Evolutionary conservation across 2,329 filamentous ascomycete species (phyloP), one percentile per base, ranked within the genome.

Genomic region (Trichocomaceae sp.): DNA sequence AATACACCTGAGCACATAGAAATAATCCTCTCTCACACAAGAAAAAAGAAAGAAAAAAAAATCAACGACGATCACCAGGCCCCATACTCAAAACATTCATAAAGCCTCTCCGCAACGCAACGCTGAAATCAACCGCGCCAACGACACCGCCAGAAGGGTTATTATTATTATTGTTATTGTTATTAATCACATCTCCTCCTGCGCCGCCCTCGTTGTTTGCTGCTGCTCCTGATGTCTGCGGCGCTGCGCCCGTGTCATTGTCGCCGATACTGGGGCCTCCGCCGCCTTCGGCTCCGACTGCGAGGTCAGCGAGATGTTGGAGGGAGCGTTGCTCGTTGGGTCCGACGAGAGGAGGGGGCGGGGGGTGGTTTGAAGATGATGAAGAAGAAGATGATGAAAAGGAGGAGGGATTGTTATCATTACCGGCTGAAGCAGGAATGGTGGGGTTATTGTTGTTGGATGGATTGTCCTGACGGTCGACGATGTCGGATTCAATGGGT

Each of bases 271-370:
- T 62, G 7, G 63, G 66, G 2, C 62, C 54, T 8, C 65, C 63
- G 23, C 58, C 56, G 15, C 70, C 72, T 51, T 74, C 72, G 5
- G 70, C 72, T 2, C 71, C 72, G 23, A 75, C 72, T 22, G 72
- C 72, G 22, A 75, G 62, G 58, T 75, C 72, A 7, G 72, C 72
- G 10, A 75, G 62, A 56, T 74, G 72, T 55, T 75, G 72, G 7
- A 75, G 64, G 23, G 72, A 75, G 52, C 72, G 72, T 54, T 75
- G 72, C 57, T 74, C 72, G 20, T 71, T 74, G 13, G 71, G 69
- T 3, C 71, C 71, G 59, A 74, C 66, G 13, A 71, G 60, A 12
- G 71, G 1, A 66, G 69, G 29, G 52, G 50, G 5, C 23, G 10
- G 71, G 1, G 66, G 69, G 29, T 56, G 50, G 5, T 35, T 42